Evolutionary conservation across 2,329 filamentous ascomycete species (phyloP).

Genomic region (Herpotrichia juniperi): DNA sequence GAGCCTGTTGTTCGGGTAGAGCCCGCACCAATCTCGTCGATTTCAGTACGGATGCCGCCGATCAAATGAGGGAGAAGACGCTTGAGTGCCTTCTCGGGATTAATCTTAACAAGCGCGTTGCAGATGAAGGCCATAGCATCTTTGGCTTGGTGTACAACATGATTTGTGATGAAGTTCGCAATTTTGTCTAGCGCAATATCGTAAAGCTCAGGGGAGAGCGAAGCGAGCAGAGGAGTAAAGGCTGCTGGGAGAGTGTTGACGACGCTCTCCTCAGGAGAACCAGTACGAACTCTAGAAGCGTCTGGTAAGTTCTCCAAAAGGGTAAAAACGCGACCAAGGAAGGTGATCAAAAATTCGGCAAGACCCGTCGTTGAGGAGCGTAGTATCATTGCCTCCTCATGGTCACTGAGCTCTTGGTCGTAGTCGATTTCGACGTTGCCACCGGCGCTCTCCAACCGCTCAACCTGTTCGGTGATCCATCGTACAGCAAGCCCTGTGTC

Average conservation of each 20-base stretch:
- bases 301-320: conserved; percentile 94
- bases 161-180: conserved; percentile 85
- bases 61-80: conserved; percentile 89
- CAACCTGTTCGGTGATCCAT: conserved; percentile 94
- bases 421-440: conserved; percentile 88
- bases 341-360: conserved; percentile 87
- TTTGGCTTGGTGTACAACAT: conserved; percentile 94
- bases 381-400: conserved; percentile 85
- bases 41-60: conserved; percentile 91
- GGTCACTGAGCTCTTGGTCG: conserved; percentile 77
- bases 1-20: conserved; percentile 92
- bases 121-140: conserved; percentile 99
- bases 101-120: conserved; percentile 94
- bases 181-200: conserved; percentile 92
- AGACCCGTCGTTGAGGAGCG: conserved; percentile 94
- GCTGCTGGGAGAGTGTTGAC: conserved; percentile 94
- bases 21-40: conserved; percentile 94
- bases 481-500: conserved; percentile 73
- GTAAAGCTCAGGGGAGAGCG: conserved; percentile 90
- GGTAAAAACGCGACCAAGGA: conserved; percentile 94
- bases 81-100: conserved; percentile 90
- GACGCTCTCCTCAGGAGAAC: conserved; percentile 94
- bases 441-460: conserved; percentile 87
- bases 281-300: conserved; percentile 82
- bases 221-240: conserved; percentile 86